Evolutionary conservation across 148 eudicot species (phyloP), one percentile per base, ranked within the genome.

Genomic region (Vaccinium vitisidaea): DNA sequence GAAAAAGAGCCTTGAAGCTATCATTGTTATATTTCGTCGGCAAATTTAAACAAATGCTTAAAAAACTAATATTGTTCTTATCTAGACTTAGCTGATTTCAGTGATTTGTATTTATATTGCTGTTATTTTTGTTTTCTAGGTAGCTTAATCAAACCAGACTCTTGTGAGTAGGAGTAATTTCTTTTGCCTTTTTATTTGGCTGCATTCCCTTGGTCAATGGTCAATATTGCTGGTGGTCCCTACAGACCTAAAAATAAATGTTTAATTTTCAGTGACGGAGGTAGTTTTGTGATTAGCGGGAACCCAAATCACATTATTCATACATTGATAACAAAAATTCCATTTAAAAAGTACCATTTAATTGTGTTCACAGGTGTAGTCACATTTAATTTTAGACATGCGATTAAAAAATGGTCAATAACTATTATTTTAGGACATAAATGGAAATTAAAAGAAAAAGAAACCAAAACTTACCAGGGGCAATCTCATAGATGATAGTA

Each of bases 161-260:
- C 73, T 59, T 46, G 8, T 19, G 36, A 39, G 53, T 43, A 80
- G 39, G 46, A n/a, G 11, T 46, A 21, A 56, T 59, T 69, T 11
- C n/a, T 27, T 81, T 39, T 18, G 74, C 83, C 32, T 46, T 58
- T 65, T 18, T 46, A 3, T 81, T 81, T 81, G 83, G 55, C 71
- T 81, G 55, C 55, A 61, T 63, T 43, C 54, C 43, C 32, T 81
- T 6, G n/a, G 49, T 73, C 76, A 61, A 61, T 30, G 27, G 82
- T 80, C 82, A 80, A 79, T 80, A n/a, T n/a, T n/a, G 82, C 32
- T 80, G 61, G 70, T 56, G 69, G 82, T 80, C 70, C 82, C 9
- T 5, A 16, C 5, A 18, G 43, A 8, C 23, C 23, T 50, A 43
- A 43, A 43, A 43, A 43, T 4, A 32, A 80, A 56, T 11, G 4